Evolutionary conservation across 805 yeast genomes (phyloP), one percentile per base, ranked within the genome.

Genomic region (Nakazawaea anatomiae): DNA sequence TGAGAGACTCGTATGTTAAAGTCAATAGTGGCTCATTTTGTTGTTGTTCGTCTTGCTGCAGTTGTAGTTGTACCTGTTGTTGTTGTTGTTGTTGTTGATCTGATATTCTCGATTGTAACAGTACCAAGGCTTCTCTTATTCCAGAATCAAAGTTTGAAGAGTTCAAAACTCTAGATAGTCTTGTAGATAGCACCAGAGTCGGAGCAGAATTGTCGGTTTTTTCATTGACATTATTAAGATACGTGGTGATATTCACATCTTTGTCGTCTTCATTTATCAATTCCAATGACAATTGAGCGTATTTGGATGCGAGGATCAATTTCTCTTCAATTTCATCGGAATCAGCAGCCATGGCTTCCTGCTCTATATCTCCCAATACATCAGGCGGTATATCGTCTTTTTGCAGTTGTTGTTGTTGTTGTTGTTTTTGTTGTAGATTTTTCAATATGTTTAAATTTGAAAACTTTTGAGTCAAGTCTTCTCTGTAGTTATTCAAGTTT

Each of bases 121-220:
- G 61, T 54, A 50, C 44, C 53, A 59, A 56, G 42, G 63, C 70
- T 18, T 64, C 63, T 42, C 66, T 58, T 14, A 68, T 54, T 0
- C 69, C 65, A 2, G 68, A 55, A 54, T 76, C 78, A 48, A 71
- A 69, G 48, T 74, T 65, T 4, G 73, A 59, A 50, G 76, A 58
- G 63, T 75, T 70, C 58, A 82, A 59, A 18, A 82, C 77, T 52
- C 85, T 59, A 35, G 77, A 63, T 52, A 82, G 61, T 58, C 85
- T 73, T 46, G 69, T 58, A 1, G 74, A 74, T 46, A 75, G 64
- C 18, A 63, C 48, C 50, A 43, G 48, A 4, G 51, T 32, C 3
- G 53, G 42, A 3, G 55, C 30, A 5, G 51, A 39, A 41, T 48
- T 42, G 25, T 42, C 47, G 4, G 43, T 28, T 9, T n/a, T 40